phyloP scores from a whole-genome alignment of 495 filamentous ascomycete genomes.

The Evansstolkia leycettana region DNA sequence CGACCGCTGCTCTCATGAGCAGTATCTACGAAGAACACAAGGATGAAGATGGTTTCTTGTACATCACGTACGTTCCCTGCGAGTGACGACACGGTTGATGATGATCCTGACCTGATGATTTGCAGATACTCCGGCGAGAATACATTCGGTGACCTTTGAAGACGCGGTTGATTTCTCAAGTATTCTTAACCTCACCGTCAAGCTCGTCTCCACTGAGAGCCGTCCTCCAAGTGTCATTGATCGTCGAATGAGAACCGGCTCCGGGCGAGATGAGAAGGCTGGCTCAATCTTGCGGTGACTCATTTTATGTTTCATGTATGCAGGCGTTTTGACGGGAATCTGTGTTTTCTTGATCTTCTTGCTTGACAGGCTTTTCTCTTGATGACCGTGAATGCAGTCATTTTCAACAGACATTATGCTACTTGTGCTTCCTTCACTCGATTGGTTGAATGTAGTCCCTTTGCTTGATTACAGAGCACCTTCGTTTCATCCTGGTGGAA shows the following conservation, averaged over 20 bases:
- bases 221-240: neutral
- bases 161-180: slow-evolving; percentile 8
- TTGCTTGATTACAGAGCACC: no score
- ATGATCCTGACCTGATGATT: slow-evolving; percentile 22
- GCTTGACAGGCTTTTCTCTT: slow-evolving; percentile 6
- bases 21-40: slow-evolving; percentile 99
- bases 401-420: neutral
- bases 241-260: no score
- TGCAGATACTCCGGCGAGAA: slow-evolving; percentile 98
- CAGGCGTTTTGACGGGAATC: slow-evolving; percentile 15
- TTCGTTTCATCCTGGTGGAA: no score
- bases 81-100: slow-evolving; percentile 10
- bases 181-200: slow-evolving; percentile 8
- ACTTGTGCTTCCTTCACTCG: neutral
- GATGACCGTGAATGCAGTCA: slow-evolving; percentile 7
- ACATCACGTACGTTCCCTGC: slow-evolving; percentile 38
- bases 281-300: slow-evolving; percentile 5
- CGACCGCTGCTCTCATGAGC: slow-evolving; percentile 96
- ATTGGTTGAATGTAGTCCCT: no score
- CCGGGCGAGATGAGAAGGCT: no score
- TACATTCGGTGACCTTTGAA: slow-evolving; percentile 67
- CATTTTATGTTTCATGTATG: slow-evolving; percentile 9
- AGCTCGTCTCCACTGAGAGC: neutral
- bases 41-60: slow-evolving; percentile 46
- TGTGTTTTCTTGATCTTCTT: slow-evolving; percentile 5